Evolutionary conservation across 768 basidiomycete genomes (phyloP).

Genomic region (Strobilomyces confusus): DNA sequence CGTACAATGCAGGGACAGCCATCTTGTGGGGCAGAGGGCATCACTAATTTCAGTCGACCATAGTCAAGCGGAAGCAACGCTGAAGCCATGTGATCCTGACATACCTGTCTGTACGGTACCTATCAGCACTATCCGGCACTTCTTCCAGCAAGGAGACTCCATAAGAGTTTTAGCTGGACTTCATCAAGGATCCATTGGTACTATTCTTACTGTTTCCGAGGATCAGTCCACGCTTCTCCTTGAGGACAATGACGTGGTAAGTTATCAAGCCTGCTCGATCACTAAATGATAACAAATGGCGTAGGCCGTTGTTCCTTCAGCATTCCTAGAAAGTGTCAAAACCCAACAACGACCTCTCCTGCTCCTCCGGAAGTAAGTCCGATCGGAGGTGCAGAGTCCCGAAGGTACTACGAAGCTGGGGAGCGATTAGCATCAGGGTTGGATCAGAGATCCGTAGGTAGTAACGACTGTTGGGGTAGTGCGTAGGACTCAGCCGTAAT

Average conservation of each 20-base stretch:
- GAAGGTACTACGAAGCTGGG: too few species aligned
- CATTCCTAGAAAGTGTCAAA: background rate
- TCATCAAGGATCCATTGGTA: background rate
- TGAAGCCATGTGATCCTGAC: background rate
- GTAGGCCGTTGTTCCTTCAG: background rate
- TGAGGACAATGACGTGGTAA: background rate
- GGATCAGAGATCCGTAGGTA: too few species aligned
- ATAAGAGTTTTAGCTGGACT: background rate
- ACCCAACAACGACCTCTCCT: too few species aligned
- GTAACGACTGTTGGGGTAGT: too few species aligned
- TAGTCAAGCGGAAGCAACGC: background rate
- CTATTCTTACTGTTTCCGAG: background rate
- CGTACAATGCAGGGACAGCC: background rate
- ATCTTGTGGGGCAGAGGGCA: background rate
- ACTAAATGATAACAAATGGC: background rate
- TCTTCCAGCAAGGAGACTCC: background rate
- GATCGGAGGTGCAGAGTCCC: too few species aligned
- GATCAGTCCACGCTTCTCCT: background rate
- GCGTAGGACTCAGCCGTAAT: too few species aligned
- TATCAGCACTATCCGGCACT: background rate
- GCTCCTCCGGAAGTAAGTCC: too few species aligned
- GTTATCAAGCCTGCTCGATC: background rate
- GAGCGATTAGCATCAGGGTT: too few species aligned
- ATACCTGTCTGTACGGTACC: background rate
- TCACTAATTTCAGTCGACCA: background rate